Conservation (phyloP, 805 yeast genomes). For the Metschnikowia similis region DNA sequence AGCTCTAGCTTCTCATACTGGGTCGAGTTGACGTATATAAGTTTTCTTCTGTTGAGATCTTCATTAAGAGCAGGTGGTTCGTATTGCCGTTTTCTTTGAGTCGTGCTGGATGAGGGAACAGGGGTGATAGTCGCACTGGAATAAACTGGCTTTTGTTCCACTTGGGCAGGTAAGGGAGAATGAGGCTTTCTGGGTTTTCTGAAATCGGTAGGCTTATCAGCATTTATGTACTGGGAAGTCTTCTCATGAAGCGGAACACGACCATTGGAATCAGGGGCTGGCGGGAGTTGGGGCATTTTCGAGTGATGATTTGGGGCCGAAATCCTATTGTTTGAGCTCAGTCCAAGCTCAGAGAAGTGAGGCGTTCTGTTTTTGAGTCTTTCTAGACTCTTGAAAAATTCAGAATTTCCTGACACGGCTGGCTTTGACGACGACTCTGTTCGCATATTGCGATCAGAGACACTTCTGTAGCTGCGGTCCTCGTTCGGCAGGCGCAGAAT, state of each 20-base stretch:
- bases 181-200: slow-evolving; percentile 31
- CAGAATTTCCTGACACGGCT: slow-evolving; percentile 11
- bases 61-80: slow-evolving; percentile 5
- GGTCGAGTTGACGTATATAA: slow-evolving; percentile 46
- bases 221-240: slow-evolving; percentile 12
- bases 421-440: background rate
- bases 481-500: background rate
- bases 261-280: background rate
- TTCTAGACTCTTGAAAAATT: slow-evolving; percentile 17
- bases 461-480: background rate
- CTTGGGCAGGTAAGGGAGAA: background rate
- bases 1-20: slow-evolving; percentile 72
- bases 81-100: background rate
- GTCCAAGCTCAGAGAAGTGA: background rate
- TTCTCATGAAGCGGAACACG: slow-evolving; percentile 10
- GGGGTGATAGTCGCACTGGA: slow-evolving; percentile 1
- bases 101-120: background rate
- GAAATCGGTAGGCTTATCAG: slow-evolving; percentile 19
- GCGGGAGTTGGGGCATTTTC: background rate
- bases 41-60: slow-evolving; percentile 23
- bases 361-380: slow-evolving; percentile 10
- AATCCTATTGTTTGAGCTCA: background rate
- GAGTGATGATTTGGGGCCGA: background rate
- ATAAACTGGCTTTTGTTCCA: slow-evolving; percentile 3
- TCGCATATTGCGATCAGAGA: background rate